Conservation (phyloP, 176 grass and related monocot genomes). For the Avena insularis region DNA sequence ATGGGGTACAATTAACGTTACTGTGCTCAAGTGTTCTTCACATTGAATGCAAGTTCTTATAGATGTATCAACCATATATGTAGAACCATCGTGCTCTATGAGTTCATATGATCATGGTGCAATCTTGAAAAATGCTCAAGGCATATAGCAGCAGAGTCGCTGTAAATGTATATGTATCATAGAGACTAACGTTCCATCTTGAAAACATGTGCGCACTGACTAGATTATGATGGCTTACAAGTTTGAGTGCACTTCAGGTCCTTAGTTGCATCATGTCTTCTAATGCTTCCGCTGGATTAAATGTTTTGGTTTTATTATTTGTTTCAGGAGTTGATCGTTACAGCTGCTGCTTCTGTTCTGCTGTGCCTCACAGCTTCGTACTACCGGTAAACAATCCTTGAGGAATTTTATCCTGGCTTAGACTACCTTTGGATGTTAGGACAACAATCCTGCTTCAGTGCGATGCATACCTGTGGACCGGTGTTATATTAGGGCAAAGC, state of each 20-base stretch:
- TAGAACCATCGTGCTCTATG: not conserved
- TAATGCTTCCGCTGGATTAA: not conserved
- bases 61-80: slow-evolving; percentile 6
- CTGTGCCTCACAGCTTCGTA: slow-evolving; percentile 53
- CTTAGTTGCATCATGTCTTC: not conserved
- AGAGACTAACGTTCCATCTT: not conserved
- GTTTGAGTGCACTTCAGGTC: not conserved
- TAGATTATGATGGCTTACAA: slow-evolving; percentile 5
- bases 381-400: slow-evolving; percentile 40
- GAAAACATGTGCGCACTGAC: not conserved
- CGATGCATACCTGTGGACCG: not conserved
- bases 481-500: slow-evolving; percentile 7
- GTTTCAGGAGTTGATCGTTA: slow-evolving; percentile 54
- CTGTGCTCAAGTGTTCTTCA: not conserved
- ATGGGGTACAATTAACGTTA: not conserved
- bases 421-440: slow-evolving; percentile 19
- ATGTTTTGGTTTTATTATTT: slow-evolving; percentile 16
- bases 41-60: not conserved
- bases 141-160: slow-evolving; percentile 1
- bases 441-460: slow-evolving; percentile 16
- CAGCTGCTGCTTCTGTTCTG: slow-evolving; percentile 43
- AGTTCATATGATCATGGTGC: not conserved
- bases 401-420: slow-evolving; percentile 3
- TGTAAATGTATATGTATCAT: not conserved
- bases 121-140: not conserved